A percentile compares a stretch with the other conserved stretches of the same genome.
phyloP scores from a whole-genome alignment of 2,329 filamentous ascomycete species.

The Paramyrothecium sp. region DNA sequence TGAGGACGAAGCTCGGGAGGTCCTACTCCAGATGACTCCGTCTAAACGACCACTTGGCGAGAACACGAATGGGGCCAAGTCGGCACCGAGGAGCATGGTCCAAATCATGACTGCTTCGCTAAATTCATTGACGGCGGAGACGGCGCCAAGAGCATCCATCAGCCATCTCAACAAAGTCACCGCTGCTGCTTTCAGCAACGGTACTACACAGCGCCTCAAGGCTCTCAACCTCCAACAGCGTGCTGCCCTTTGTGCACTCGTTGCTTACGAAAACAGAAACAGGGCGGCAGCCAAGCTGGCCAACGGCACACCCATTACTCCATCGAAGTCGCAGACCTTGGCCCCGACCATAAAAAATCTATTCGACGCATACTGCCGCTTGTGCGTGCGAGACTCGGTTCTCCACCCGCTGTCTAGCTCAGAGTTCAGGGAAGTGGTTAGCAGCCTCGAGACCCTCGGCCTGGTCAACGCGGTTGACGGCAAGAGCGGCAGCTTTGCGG shows the following conservation, averaged over 20 bases:
- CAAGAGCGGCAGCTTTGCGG: constrained; percentile 65
- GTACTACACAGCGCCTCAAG: constrained; percentile 78
- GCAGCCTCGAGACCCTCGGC: constrained; percentile 84
- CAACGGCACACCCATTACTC: constrained; percentile 42
- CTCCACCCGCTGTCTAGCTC: constrained; percentile 86
- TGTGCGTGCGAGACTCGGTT: constrained; percentile 86
- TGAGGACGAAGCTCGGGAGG: constrained; percentile 58
- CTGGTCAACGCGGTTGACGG: constrained; percentile 70
- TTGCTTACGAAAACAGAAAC: constrained; percentile 80
- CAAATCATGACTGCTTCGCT: constrained; percentile 54
- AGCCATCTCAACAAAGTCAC: constrained; percentile 91
- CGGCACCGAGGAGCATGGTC: constrained; percentile 39
- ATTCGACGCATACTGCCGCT: constrained; percentile 76
- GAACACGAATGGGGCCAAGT: constrained; percentile 65
- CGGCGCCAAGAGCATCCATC: constrained; percentile 84
- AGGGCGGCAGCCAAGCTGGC: constrained; percentile 45
- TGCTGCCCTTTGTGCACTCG: constrained; percentile 83
- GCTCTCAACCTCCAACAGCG: constrained; percentile 95
- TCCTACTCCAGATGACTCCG: constrained; percentile 59
- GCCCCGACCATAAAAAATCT: constrained; percentile 82
- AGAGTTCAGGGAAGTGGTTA: constrained; percentile 91
- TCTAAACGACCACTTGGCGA: constrained; percentile 78
- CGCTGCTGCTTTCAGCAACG: constrained; percentile 85
- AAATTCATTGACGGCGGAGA: constrained; percentile 66
- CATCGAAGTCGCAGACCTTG: constrained; percentile 57